These are phyloP conservation scores for Cyberlindnera xishuangbannaensis DNA, from an alignment of 805 yeast species.

Conservation along the genomic window DNA sequence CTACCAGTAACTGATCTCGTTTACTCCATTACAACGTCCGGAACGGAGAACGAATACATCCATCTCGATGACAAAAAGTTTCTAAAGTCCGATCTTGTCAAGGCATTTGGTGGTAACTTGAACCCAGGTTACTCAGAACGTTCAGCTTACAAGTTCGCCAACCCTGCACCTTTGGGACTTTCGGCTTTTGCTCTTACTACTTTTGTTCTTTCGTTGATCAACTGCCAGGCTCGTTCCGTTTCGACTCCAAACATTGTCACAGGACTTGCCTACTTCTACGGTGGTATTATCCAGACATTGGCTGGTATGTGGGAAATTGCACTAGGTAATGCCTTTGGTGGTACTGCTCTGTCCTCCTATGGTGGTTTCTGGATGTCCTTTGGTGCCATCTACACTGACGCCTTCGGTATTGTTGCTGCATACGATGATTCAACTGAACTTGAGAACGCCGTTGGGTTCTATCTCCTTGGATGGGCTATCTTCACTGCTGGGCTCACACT, in stretches of 20 bases:
- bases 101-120: slow-evolving; percentile 70
- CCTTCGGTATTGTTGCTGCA: slow-evolving; percentile 46
- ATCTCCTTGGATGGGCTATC: slow-evolving; percentile 47
- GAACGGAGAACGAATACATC: slow-evolving; percentile 22
- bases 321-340: slow-evolving; percentile 61
- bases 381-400: slow-evolving; percentile 51
- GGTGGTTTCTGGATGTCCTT: slow-evolving; percentile 66
- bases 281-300: slow-evolving; percentile 52
- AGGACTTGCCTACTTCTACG: slow-evolving; percentile 58
- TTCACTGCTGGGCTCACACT: slow-evolving; percentile 43
- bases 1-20: slow-evolving; percentile 11
- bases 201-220: slow-evolving; percentile 50
- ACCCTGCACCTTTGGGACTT: slow-evolving; percentile 62
- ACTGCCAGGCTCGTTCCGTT: slow-evolving; percentile 54
- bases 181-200: slow-evolving; percentile 54
- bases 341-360: slow-evolving; percentile 30
- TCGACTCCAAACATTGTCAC: slow-evolving; percentile 49
- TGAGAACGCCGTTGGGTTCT: slow-evolving; percentile 45
- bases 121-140: slow-evolving; percentile 49
- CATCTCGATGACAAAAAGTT: slow-evolving; percentile 24
- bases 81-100: slow-evolving; percentile 41
- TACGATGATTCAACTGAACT: slow-evolving; percentile 33
- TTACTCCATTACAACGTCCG: slow-evolving; percentile 22
- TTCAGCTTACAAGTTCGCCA: slow-evolving; percentile 48
- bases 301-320: slow-evolving; percentile 70